Conservation (phyloP, 345 rosid species). For the Brassica incana region DNA sequence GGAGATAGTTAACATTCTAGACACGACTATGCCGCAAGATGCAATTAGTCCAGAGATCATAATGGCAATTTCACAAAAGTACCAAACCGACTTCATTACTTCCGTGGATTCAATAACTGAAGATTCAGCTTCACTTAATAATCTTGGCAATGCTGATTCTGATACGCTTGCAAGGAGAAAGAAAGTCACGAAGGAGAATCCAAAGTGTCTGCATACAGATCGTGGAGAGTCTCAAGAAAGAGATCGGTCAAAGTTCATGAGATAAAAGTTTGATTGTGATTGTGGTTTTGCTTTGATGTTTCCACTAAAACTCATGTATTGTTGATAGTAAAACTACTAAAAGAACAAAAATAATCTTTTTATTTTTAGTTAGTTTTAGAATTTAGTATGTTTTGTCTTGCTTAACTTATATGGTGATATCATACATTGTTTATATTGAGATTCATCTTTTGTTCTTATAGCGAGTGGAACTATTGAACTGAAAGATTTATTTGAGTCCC, state of each 20-base stretch:
- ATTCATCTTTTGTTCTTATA: neutral
- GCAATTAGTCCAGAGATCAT: conserved; percentile 10
- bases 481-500: neutral
- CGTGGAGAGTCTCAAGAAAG: conserved; percentile 18
- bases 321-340: neutral
- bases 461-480: neutral
- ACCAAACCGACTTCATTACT: neutral
- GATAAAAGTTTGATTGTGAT: conserved; percentile 6
- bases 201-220: conserved; percentile 5
- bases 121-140: conserved; percentile 1
- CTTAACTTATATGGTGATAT: neutral
- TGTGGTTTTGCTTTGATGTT: neutral
- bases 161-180: neutral
- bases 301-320: neutral
- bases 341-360: neutral
- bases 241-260: conserved; percentile 14
- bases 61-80: neutral
- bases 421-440: neutral
- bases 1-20: conserved; percentile 28
- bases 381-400: neutral
- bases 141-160: neutral
- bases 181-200: neutral
- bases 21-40: neutral
- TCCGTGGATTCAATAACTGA: neutral
- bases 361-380: neutral